phyloP scores from a whole-genome alignment of 2,329 filamentous ascomycete species.

The Geosmithia putterillii region DNA sequence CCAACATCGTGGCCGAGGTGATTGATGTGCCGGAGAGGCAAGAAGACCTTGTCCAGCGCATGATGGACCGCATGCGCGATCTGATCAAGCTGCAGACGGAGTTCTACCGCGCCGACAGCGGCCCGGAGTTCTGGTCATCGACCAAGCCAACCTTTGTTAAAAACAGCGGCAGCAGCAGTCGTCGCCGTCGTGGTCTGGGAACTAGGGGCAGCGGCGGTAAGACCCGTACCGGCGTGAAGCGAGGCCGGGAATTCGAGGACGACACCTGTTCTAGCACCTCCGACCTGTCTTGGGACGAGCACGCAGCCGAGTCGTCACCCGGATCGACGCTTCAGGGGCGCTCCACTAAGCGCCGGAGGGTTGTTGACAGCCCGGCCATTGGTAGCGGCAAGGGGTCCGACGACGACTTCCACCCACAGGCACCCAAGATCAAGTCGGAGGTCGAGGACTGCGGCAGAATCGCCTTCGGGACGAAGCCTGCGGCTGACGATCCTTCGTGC shows the following conservation, averaged over 20 bases:
- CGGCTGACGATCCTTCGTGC: background rate
- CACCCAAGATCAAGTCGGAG: background rate
- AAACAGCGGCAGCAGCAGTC: background rate
- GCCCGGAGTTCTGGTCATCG: conserved; percentile 17
- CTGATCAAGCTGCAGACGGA: conserved; percentile 23
- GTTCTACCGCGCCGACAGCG: conserved; percentile 15
- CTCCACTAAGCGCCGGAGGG: conserved; percentile 5
- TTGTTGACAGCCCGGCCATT: conserved; percentile 5
- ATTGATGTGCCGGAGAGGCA: conserved; percentile 17
- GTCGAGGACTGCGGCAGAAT: no score
- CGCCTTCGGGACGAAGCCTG: background rate
- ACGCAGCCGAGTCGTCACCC: conserved; percentile 1
- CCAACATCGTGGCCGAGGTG: conserved; percentile 24
- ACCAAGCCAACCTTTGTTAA: background rate
- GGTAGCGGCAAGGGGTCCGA: no score
- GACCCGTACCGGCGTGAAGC: background rate
- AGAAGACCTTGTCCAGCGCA: conserved; percentile 17
- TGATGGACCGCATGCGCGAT: conserved; percentile 20
- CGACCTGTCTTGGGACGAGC: conserved; percentile 5
- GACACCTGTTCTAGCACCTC: conserved; percentile 1
- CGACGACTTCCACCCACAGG: background rate
- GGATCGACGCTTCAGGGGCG: conserved; percentile 5
- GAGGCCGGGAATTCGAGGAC: background rate
- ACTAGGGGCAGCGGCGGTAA: conserved; percentile 1
- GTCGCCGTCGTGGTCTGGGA: background rate